phyloP scores from a whole-genome alignment of 1,284 basidiomycete genomes.

The Earliella scabrosa region DNA sequence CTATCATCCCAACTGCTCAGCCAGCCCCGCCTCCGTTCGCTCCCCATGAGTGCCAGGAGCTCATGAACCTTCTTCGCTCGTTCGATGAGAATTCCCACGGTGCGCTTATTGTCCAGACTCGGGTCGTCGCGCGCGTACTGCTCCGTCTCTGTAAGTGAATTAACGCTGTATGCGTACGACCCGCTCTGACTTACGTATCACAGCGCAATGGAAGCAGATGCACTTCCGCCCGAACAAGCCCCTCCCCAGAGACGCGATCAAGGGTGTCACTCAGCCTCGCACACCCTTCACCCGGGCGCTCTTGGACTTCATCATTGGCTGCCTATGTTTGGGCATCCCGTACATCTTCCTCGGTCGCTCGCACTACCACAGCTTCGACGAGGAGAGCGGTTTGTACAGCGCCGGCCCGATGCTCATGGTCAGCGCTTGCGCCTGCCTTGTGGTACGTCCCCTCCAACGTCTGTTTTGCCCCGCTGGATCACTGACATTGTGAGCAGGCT shows the following conservation, averaged over 20 bases:
- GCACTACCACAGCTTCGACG: constrained; percentile 52
- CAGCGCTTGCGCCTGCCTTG: constrained; percentile 67
- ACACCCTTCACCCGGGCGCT: constrained; percentile 52
- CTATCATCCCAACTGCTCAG: constrained; percentile 61
- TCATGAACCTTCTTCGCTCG: constrained; percentile 62
- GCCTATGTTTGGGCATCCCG: constrained; percentile 73
- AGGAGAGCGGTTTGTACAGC: constrained; percentile 58
- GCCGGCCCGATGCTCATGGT: constrained; percentile 63
- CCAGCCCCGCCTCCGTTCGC: constrained; percentile 64
- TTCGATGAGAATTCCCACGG: constrained; percentile 45
- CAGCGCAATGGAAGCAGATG: constrained; percentile 74
- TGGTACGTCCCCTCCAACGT: constrained; percentile 48
- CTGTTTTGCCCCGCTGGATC: background rate
- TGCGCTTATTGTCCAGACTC: constrained; percentile 58
- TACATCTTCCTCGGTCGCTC: constrained; percentile 66
- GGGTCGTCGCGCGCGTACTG: constrained; percentile 68
- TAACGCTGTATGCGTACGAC: background rate
- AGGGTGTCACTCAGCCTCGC: constrained; percentile 35
- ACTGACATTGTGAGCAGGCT: constrained; percentile 47
- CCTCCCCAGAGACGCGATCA: constrained; percentile 54
- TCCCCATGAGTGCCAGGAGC: constrained; percentile 74
- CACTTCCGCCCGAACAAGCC: constrained; percentile 67
- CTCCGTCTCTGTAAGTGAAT: constrained; percentile 61
- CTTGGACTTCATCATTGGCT: constrained; percentile 60
- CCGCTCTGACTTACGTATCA: background rate